These are phyloP conservation scores for Vitis labrusca DNA, from an alignment of 164 flowering plant species.

Conservation along the genomic window DNA sequence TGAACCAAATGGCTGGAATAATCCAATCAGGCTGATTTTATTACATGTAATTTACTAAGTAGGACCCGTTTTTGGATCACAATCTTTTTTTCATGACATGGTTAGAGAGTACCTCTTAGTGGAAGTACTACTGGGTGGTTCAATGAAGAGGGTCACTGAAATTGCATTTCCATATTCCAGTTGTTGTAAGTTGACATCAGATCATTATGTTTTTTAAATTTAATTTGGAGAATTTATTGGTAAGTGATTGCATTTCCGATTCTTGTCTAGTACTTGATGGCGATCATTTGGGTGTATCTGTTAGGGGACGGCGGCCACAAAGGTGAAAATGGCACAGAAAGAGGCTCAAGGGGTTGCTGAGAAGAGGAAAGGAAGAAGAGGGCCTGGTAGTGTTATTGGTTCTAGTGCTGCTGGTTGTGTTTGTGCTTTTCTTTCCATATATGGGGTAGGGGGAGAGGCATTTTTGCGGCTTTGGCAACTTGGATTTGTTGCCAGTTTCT, in stretches of 20 bases:
- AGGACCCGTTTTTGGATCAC: too few species aligned
- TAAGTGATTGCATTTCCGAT: background rate
- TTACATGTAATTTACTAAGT: too few species aligned
- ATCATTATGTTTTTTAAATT: too few species aligned
- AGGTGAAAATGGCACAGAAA: slow-evolving; percentile 92
- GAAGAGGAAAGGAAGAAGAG: slow-evolving; percentile 92
- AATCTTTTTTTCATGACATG: too few species aligned
- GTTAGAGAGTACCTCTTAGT: too few species aligned
- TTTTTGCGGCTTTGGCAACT: slow-evolving; percentile 66
- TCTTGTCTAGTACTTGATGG: slow-evolving; percentile 2
- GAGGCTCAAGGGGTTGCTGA: slow-evolving; percentile 97
- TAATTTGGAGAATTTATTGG: background rate
- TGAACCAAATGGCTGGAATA: too few species aligned
- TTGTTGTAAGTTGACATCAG: too few species aligned
- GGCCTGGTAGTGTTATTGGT: slow-evolving; percentile 97
- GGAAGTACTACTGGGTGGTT: too few species aligned
- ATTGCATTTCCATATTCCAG: too few species aligned
- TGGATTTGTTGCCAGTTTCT: slow-evolving; percentile 94
- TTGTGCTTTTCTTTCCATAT: slow-evolving; percentile 80
- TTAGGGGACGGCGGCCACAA: slow-evolving; percentile 93
- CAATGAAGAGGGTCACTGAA: too few species aligned
- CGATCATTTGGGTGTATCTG: slow-evolving; percentile 5
- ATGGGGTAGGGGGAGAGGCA: slow-evolving; percentile 63
- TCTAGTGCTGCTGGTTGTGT: slow-evolving; percentile 99
- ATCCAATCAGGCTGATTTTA: too few species aligned